Evolutionary conservation across 257 asterid species (phyloP).

Genomic region (Plantago ovata): DNA sequence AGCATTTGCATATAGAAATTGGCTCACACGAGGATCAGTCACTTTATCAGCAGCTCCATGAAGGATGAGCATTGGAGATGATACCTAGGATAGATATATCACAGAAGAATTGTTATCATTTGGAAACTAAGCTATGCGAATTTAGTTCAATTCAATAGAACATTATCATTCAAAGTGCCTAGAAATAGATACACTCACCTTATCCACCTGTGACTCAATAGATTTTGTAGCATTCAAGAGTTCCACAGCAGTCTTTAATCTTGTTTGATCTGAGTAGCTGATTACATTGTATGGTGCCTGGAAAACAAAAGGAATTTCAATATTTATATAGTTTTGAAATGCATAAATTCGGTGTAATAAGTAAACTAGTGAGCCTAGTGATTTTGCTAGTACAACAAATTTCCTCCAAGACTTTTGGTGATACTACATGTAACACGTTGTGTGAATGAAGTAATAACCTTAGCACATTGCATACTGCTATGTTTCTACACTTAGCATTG

Average conservation of each 20-base stretch:
- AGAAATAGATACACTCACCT: slow-evolving; percentile 38
- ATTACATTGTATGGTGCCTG: slow-evolving; percentile 91
- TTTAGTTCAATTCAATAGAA: neutral
- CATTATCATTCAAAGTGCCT: neutral
- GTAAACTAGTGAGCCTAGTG: too few species aligned
- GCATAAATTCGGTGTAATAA: neutral
- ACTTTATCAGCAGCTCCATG: slow-evolving; percentile 95
- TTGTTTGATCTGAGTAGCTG: slow-evolving; percentile 75
- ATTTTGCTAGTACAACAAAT: too few species aligned
- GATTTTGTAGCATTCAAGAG: slow-evolving; percentile 78
- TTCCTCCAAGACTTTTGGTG: too few species aligned
- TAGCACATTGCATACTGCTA: too few species aligned
- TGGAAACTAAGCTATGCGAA: neutral
- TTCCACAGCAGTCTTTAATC: slow-evolving; percentile 85
- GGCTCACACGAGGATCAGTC: slow-evolving; percentile 89
- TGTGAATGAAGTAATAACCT: too few species aligned
- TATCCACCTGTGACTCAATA: slow-evolving; percentile 69
- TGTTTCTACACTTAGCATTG: too few species aligned
- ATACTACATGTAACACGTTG: too few species aligned
- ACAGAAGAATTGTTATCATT: neutral
- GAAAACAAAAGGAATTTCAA: slow-evolving; percentile 13
- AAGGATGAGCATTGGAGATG: slow-evolving; percentile 77
- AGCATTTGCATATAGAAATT: slow-evolving; percentile 59
- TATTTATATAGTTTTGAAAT: neutral
- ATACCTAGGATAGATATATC: slow-evolving; percentile 37